Evolutionary conservation across 495 filamentous ascomycete species (phyloP).

Genomic region (Neurospora tetraspora): DNA sequence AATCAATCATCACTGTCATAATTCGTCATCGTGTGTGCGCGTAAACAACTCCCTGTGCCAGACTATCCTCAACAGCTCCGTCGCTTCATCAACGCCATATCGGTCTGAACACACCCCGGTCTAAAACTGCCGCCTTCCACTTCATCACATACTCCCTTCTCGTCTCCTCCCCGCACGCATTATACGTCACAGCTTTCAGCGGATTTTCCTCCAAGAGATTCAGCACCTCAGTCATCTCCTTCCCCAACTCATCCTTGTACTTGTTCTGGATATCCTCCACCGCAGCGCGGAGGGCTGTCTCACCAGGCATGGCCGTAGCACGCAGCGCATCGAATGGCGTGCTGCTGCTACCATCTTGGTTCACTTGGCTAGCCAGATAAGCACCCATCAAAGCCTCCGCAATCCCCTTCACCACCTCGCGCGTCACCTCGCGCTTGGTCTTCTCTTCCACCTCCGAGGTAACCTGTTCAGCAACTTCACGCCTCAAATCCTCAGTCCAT

Average conservation of each 20-base stretch:
- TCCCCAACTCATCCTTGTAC: not conserved
- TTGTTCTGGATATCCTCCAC: not conserved
- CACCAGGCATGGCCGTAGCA: not conserved
- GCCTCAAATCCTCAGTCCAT: not conserved
- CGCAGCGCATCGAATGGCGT: not conserved
- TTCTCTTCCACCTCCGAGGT: not conserved
- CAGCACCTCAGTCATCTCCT: not conserved
- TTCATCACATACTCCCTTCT: not conserved
- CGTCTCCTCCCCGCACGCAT: not conserved
- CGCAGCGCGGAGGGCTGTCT: not conserved
- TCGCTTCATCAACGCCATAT: not conserved
- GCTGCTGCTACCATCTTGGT: not conserved
- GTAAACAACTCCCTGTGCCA: not conserved
- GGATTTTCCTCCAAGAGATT: not conserved
- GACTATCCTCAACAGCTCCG: not conserved
- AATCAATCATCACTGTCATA: not conserved
- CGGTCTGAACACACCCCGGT: not conserved
- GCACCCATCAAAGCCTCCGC: slow-evolving; percentile 2
- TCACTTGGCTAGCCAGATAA: not conserved
- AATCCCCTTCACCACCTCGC: slow-evolving; percentile 1
- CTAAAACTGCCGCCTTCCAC: not conserved
- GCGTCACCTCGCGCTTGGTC: not conserved
- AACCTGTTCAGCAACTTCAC: not conserved
- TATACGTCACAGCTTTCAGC: not conserved
- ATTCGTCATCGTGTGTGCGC: not conserved